Percentiles rank a stretch among this genome's conserved stretches.
Evolutionary conservation across 1,284 basidiomycete genomes (phyloP).

Genomic region (Sporisorium reilianum): DNA sequence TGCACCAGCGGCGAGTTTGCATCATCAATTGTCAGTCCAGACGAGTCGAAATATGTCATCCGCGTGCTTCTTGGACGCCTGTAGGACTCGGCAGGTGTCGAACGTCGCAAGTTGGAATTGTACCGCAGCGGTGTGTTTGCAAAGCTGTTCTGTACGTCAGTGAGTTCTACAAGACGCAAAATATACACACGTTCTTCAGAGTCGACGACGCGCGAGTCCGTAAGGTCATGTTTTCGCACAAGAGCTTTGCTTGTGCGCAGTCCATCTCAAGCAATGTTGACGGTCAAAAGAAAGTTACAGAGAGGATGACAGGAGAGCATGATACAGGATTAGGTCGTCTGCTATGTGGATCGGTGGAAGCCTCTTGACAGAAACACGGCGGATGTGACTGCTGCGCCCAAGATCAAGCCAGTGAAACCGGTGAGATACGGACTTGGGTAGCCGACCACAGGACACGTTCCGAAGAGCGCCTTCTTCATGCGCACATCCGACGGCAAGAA

Average conservation of each 20-base stretch:
- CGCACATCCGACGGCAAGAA: slow-evolving; percentile 32
- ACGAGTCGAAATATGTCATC: too few relatives aligned
- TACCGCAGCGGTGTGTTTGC: too few relatives aligned
- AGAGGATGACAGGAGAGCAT: slow-evolving; percentile 7
- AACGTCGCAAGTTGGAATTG: too few relatives aligned
- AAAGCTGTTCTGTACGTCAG: too few relatives aligned
- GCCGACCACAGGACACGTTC: slow-evolving; percentile 59
- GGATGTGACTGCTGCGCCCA: slow-evolving; percentile 39
- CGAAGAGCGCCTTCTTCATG: slow-evolving; percentile 53
- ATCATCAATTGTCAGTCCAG: too few relatives aligned
- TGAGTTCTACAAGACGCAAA: too few relatives aligned
- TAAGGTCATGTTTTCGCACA: too few relatives aligned
- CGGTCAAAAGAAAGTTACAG: neutral
- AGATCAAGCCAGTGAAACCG: slow-evolving; percentile 39
- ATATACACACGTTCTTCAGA: too few relatives aligned
- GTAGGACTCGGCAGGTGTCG: too few relatives aligned
- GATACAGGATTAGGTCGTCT: neutral
- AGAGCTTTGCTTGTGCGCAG: neutral
- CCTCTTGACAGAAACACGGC: slow-evolving; percentile 38
- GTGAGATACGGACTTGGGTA: slow-evolving; percentile 57
- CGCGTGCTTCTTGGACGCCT: too few relatives aligned
- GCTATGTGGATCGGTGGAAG: slow-evolving; percentile 22
- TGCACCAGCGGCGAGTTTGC: too few relatives aligned
- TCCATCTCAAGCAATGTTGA: neutral
- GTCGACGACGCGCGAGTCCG: too few relatives aligned